Percentiles rank a stretch among this genome's conserved stretches.
Evolutionary conservation across 345 rosid genomes (phyloP).

Genomic region (Nasturtium officinale): DNA sequence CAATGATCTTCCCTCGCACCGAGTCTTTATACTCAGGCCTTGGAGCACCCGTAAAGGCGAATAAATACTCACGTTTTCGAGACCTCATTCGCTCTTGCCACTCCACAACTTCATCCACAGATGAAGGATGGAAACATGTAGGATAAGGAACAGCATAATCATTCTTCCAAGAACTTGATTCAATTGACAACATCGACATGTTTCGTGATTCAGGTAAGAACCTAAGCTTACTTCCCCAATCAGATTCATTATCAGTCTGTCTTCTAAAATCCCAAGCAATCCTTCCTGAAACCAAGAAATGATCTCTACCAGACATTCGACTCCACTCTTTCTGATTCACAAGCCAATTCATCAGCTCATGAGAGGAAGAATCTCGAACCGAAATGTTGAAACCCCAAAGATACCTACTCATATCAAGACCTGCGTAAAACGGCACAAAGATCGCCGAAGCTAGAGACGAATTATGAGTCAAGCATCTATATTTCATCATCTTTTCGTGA

Average conservation of each 20-base stretch:
- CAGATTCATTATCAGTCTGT: conserved; percentile 55
- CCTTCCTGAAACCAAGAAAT: conserved; percentile 69
- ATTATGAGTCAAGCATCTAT: conserved; percentile 58
- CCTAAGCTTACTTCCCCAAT: conserved; percentile 77
- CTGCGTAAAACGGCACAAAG: conserved; percentile 67
- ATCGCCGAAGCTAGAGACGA: conserved; percentile 66
- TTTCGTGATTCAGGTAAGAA: conserved; percentile 60
- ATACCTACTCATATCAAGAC: conserved; percentile 61
- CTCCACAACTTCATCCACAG: conserved; percentile 42
- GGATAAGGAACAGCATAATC: conserved; percentile 70
- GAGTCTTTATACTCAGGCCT: conserved; percentile 59
- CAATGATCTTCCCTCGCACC: conserved; percentile 61
- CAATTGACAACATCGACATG: conserved; percentile 68
- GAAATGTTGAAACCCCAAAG: conserved; percentile 59
- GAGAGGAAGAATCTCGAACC: conserved; percentile 51
- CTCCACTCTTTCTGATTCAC: conserved; percentile 55
- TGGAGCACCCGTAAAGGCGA: conserved; percentile 66
- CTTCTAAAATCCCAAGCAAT: conserved; percentile 78
- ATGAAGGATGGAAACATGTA: conserved; percentile 64
- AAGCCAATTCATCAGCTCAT: conserved; percentile 56
- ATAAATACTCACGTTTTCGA: conserved; percentile 49
- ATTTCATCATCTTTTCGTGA: conserved; percentile 58
- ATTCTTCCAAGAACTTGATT: conserved; percentile 67
- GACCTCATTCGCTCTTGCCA: conserved; percentile 60
- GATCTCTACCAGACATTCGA: conserved; percentile 62